Evolutionary conservation across 2,329 filamentous ascomycete species (phyloP).

Genomic region (Cladosporium colombiae): DNA sequence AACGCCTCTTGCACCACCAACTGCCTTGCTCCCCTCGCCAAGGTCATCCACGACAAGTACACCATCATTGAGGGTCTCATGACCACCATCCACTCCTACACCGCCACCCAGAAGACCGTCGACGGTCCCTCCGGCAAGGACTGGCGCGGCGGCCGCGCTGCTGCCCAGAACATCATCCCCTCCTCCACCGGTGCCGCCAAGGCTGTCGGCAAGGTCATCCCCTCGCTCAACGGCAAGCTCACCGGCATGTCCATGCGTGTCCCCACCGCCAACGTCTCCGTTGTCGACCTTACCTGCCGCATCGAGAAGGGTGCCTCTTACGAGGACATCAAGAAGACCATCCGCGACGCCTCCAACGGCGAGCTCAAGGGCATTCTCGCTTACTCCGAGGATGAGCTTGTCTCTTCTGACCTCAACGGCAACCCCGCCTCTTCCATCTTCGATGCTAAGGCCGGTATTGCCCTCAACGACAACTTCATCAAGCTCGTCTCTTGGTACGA

Average conservation of each 20-base stretch:
- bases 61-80: slow-evolving; percentile 97
- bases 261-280: slow-evolving; percentile 96
- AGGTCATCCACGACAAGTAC: slow-evolving; percentile 99
- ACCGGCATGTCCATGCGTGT: slow-evolving; percentile 99
- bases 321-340: slow-evolving; percentile 87
- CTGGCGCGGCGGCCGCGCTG: slow-evolving; percentile 98
- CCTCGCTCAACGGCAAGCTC: slow-evolving; percentile 96
- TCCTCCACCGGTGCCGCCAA: slow-evolving; percentile 99
- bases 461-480: slow-evolving; percentile 97
- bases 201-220: slow-evolving; percentile 99
- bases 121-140: slow-evolving; percentile 98
- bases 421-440: slow-evolving; percentile 96
- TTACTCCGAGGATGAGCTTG: slow-evolving; percentile 96
- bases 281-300: slow-evolving; percentile 94
- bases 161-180: slow-evolving; percentile 99
- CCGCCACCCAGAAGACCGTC: slow-evolving; percentile 98
- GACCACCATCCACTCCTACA: slow-evolving; percentile 99
- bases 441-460: slow-evolving; percentile 98
- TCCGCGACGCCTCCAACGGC: slow-evolving; percentile 74
- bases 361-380: slow-evolving; percentile 87
- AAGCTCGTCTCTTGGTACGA: slow-evolving; percentile 84
- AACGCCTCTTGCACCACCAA: slow-evolving; percentile 99
- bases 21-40: slow-evolving; percentile 98
- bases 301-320: slow-evolving; percentile 86
- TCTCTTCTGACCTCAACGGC: slow-evolving; percentile 92